Evolutionary conservation across 2,329 filamentous ascomycete species (phyloP), one percentile per base, ranked within the genome.

Genomic region (Claviceps arundinis): DNA sequence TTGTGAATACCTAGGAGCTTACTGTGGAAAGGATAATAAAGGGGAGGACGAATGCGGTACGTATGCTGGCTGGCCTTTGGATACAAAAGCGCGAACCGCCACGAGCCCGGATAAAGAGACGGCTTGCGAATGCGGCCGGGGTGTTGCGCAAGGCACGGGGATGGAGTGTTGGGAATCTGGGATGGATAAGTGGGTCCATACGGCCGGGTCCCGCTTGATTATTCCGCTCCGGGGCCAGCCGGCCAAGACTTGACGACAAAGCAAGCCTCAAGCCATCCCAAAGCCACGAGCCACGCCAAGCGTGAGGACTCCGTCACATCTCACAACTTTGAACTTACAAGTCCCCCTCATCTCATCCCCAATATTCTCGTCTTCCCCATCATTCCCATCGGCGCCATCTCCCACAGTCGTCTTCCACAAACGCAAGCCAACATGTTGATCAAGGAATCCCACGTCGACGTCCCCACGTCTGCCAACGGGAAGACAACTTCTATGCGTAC

Each of bases 401-500:
- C 14, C 5, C 19, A 11, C 6, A 42, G 3, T 14, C 43, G 30
- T 24, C 43, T 45, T 45, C 24, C 43, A 45, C 14, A 0, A 19
- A 1, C 34, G n/a, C 41, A 13, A 34, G 17, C 40, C 57, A 61
- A 40, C 54, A 80, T 80, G 77, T 64, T 79, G 60, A 73, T 80
- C 63, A 71, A 74, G 41, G 77, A 80, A 61, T 73, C 66, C 57
- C 68, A 75, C 60, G 66, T 68, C 54, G 76, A 80, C 58, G 73
- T 79, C 53, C 64, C 68, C 53, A 74, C 70, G 47, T 68, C 64
- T 57, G 74, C 70, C 65, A 71, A 78, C 63, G 76, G 76, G 60
- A 76, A 76, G 62, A 71, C 76, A 56, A 69, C 70, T 55, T 64
- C 72, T 30, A 80, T 80, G 77, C 73, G 77, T 78, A 64, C 57